Evolutionary conservation across 495 filamentous ascomycete genomes (phyloP), one percentile per base, ranked within the genome.

Genomic region (Penicillium mononematosum): DNA sequence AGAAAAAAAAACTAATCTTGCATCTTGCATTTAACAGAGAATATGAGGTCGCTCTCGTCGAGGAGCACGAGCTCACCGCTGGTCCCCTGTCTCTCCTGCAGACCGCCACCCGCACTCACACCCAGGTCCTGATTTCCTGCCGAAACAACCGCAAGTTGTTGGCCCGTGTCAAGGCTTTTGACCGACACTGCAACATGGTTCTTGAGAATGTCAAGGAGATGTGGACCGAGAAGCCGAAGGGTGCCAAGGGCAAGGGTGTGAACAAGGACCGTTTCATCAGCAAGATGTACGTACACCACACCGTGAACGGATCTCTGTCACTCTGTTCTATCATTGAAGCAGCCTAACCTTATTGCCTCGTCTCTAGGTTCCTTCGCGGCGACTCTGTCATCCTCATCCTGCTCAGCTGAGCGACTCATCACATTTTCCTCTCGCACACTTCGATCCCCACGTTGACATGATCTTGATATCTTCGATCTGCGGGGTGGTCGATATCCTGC

Each of bases 231-330:
- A 91, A 87, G 53, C 92, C 94, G 36, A 84, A 89, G 60, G 91
- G 91, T 25, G 88, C 89, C 77, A 92, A 91, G 77, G 91, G 93
- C 51, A 84, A 88, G 70, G 88, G 90, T 32, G 89, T 96, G 38
- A 98, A 98, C 76, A 97, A 97, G 83, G 94, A 98, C 74, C 81
- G 95, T 31, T 98, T 97, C 75, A 92, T 98, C 65, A 96, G 90
- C 81, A 98, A 98, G 80, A 91, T 98, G 94, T 96, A 70, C 56
- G 88, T 79, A 27, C 53, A 31, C 9, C 38, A 11, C 19, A 52
- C 20, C 20, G n/a, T 1, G 20, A 7, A 39, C 2, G 11, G 31
- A 47, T 39, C 12, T 47, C 20, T n/a, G 2, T 45, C 9, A 11
- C 32, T 14, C 31, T n/a, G 42, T 31, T 3, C 47, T 36, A 29